These are phyloP conservation scores for Spergularia bocconei DNA, from an alignment of 148 eudicot species.

Conservation along the genomic window DNA sequence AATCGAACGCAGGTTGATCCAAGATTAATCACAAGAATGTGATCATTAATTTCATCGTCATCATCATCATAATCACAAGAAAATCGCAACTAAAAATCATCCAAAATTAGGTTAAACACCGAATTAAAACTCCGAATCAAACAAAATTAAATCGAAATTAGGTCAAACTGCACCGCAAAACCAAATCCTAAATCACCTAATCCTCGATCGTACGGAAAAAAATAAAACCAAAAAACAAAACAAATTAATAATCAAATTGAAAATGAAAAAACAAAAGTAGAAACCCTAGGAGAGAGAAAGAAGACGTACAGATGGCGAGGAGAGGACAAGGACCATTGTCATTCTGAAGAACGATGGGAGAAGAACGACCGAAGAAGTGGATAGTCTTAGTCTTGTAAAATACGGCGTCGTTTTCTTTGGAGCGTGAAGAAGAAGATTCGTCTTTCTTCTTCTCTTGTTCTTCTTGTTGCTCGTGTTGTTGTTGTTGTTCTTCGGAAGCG, in stretches of 20 bases:
- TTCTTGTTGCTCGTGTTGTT: constrained; percentile 14
- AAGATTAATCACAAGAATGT: too few species aligned
- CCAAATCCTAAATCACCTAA: not conserved
- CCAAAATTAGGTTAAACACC: too few species aligned
- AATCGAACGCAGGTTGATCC: too few species aligned
- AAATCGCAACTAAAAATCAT: not conserved
- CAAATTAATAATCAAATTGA: not conserved
- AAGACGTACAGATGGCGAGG: constrained; percentile 70
- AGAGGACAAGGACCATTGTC: constrained; percentile 99
- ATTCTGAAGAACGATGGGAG: constrained; percentile 83
- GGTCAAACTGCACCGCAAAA: not conserved
- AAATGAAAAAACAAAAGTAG: not conserved
- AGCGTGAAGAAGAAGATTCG: constrained; percentile 17
- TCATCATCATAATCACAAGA: too few species aligned
- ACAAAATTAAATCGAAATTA: not conserved
- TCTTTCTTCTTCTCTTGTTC: constrained; percentile 30
- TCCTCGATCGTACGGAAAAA: not conserved
- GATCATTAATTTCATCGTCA: too few species aligned
- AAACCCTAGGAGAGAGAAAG: constrained; percentile 34
- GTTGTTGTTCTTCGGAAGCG: constrained; percentile 16
- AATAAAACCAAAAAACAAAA: too few species aligned
- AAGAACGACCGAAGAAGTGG: constrained; percentile 62
- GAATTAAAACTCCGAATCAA: not conserved
- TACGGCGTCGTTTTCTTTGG: constrained; percentile 32
- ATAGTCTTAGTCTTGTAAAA: constrained; percentile 66